Evolutionary conservation across 2,329 filamentous ascomycete species (phyloP), one percentile per base, ranked within the genome.

Genomic region (Fusarium protoensiforme): DNA sequence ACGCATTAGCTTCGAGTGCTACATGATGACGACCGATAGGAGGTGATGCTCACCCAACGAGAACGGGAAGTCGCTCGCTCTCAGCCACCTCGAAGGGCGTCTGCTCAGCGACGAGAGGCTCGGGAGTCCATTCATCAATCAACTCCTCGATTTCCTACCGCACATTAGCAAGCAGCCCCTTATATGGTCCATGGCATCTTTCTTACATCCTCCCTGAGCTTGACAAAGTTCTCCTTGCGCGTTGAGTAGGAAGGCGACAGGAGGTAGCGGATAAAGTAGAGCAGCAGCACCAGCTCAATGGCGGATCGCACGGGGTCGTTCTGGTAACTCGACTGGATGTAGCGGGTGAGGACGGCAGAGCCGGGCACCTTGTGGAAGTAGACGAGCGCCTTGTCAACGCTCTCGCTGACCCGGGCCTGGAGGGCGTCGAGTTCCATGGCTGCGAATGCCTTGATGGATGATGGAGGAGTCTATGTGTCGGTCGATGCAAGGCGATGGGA

Each of bases 251-350:
- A 95, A 0, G 96, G 95, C 70, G 95, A 93, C 70, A 98, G 87
- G 63, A 99, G 87, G 83, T 99, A 99, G 72, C 95, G 91, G 66
- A 99, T 93, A 72, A 97, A 97, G 85, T 99, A 99, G 63, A 99
- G 90, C 77, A 99, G 94, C 68, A 99, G 88, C 75, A 98, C 92
- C 59, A 99, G 87, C 84, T 99, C 96, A 75, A 99, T 94, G 41
- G 94, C 94, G 61, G 94, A 97, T 62, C 97, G 93, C 65, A 98
- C 91, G 11, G 96, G 96, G 79, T 99, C 96, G 81, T 99, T 93
- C 85, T 99, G 96, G 86, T 99, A 98, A 81, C 95, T 98, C 66
- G 95, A 98, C 83, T 94, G 94, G 81, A 99, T 95, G 84, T 99
- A 99, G 72, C 96, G 94, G 77, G 97, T 90, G 78, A 98, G 88